Base-by-base conservation (phyloP, 495 filamentous ascomycete genomes). In the Annulohypoxylon moriforme region DNA sequence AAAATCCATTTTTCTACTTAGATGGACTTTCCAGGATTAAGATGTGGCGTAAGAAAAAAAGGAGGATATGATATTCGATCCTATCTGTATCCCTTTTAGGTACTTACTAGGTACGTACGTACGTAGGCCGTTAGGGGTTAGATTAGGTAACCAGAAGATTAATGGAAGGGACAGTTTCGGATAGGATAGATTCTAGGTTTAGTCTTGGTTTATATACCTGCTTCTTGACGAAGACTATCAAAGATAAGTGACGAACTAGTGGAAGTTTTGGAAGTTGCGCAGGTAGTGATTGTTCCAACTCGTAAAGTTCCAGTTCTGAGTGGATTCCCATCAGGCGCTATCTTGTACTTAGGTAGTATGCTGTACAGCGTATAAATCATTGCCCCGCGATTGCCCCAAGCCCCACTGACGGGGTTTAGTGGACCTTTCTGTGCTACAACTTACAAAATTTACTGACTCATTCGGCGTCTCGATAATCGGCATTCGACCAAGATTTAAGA, bases 361-460 rank as follows among this genome's bases (percentile, higher is more conserved):
- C 33, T 36, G 33, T 36, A 10, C 13, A 11, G 9, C 13, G 33
- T 36, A 36, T 36, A 11, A 27, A 20, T 40, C 49, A n/a, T n/a
- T 16, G 49, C 25, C 49, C 49, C 25, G 11, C 29, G 50, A 22
- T 16, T 10, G 13, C 65, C 27, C 49, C 57, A 47, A 52, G 8
- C 52, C 64, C 59, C 59, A 46, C 58, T 59, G 53, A 53, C 60
- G 58, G 50, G 46, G 42, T 70, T 27, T 46, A 70, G 60, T 53
- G 60, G 60, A 20, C 65, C 47, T 40, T 20, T 34, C 13, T 55
- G 57, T 68, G 42, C 55, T 67, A 67, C 64, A 46, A 13, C 4
- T 1, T 10, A 49, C 60, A 27, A 16, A 9, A 1, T 42, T 34
- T 18, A 34, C 24, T 20, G 25, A 11, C 27, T 49, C 50, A 34